phyloP scores from a whole-genome alignment of 306 rosid species.

The Cucumis cinereus region DNA sequence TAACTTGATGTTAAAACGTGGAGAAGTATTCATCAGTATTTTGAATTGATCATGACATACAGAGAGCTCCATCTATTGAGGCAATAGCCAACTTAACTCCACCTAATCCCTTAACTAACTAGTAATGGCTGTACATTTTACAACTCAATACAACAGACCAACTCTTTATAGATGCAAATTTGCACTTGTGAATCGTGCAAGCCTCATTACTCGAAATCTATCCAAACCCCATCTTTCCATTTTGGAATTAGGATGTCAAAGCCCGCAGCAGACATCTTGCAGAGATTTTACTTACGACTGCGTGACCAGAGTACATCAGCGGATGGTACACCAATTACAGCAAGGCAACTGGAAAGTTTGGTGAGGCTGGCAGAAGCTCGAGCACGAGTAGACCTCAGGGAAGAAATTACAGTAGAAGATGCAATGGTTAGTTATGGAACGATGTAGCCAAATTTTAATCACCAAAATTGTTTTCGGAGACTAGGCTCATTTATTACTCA shows the following conservation, averaged over 20 bases:
- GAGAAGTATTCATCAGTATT: background rate
- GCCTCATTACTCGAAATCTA: background rate
- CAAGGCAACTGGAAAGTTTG: slow-evolving; percentile 91
- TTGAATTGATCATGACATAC: background rate
- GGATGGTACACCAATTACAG: slow-evolving; percentile 91
- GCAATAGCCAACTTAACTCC: background rate
- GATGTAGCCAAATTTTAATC: slow-evolving; percentile 8
- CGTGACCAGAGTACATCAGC: slow-evolving; percentile 71
- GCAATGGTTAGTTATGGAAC: slow-evolving; percentile 49
- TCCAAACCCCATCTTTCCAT: background rate
- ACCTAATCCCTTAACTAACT: background rate
- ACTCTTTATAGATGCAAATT: background rate
- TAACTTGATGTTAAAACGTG: background rate
- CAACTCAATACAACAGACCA: background rate
- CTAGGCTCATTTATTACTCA: background rate
- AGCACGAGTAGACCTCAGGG: slow-evolving; percentile 83
- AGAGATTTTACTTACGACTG: slow-evolving; percentile 66
- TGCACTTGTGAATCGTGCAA: background rate
- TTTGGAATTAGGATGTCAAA: slow-evolving; percentile 59
- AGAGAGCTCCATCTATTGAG: background rate
- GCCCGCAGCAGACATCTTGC: slow-evolving; percentile 78
- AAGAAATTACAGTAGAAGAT: slow-evolving; percentile 71
- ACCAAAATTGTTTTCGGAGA: background rate
- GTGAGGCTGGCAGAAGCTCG: slow-evolving; percentile 95
- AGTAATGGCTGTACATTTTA: background rate